Percentiles rank a stretch among this genome's conserved stretches.
These are phyloP conservation scores for Neostapfia colusana DNA, from an alignment of 176 grass and related monocot genomes.

Conservation along the genomic window DNA sequence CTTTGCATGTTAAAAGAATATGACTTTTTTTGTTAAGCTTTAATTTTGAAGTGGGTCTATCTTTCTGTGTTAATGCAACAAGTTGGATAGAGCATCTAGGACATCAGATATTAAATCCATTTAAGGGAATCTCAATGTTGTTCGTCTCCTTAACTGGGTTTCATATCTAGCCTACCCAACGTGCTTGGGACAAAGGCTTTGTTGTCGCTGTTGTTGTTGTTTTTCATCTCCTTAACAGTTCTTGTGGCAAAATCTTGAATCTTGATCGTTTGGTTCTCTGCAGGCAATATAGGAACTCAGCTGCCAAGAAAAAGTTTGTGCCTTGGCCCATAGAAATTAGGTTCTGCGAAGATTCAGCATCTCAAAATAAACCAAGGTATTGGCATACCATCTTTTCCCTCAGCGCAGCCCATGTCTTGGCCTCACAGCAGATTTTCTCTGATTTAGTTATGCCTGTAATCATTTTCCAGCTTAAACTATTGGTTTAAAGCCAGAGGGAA, in stretches of 20 bases:
- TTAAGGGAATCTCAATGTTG: not conserved
- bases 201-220: no score
- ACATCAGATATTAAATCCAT: slow-evolving; percentile 15
- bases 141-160: slow-evolving; percentile 21
- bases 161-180: no score
- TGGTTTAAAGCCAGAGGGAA: slow-evolving; percentile 94
- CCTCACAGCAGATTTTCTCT: not conserved
- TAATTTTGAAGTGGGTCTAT: not conserved
- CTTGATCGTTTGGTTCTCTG: slow-evolving; percentile 33
- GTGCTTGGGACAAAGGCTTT: no score
- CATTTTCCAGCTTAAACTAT: slow-evolving; percentile 71
- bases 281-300: slow-evolving; percentile 82
- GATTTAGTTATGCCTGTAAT: slow-evolving; percentile 34
- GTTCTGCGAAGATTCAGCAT: slow-evolving; percentile 70
- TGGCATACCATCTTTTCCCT: slow-evolving; percentile 20
- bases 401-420: not conserved
- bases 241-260: not conserved
- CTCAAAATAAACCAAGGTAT: slow-evolving; percentile 84
- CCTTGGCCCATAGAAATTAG: slow-evolving; percentile 96
- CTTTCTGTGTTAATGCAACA: slow-evolving; percentile 8
- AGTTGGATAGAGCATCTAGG: slow-evolving; percentile 5
- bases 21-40: not conserved
- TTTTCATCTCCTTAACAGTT: slow-evolving; percentile 20
- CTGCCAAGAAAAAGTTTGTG: slow-evolving; percentile 75
- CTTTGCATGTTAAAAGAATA: slow-evolving; percentile 6